Evolutionary conservation across 108 stramenopile genomes (phyloP).

Genomic region (Cyclotella choctawhatcheeana): DNA sequence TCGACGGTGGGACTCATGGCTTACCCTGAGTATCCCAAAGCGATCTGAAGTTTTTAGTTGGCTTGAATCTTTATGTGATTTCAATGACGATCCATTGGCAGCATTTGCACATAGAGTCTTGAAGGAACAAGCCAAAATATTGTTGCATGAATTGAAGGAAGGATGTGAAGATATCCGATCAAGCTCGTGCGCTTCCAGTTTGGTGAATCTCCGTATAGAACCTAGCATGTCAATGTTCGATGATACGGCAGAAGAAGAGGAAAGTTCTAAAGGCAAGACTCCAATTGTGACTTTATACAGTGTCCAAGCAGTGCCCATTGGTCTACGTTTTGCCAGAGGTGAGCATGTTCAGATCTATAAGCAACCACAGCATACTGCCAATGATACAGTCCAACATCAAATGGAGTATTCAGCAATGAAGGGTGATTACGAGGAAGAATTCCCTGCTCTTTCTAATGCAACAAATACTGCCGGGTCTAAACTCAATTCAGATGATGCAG

Average conservation of each 20-base stretch:
- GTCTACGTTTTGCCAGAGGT: neutral
- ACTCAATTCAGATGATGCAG: neutral
- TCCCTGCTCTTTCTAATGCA: neutral
- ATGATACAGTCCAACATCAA: neutral
- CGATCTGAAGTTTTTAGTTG: neutral
- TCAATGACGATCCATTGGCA: neutral
- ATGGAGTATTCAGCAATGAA: neutral
- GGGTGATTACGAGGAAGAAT: slow-evolving; percentile 1
- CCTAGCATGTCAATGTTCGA: neutral
- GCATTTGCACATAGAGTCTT: neutral
- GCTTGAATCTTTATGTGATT: neutral
- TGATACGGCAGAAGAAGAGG: neutral
- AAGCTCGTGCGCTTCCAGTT: neutral
- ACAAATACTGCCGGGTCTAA: neutral
- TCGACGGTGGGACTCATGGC: slow-evolving; percentile 1
- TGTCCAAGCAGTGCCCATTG: slow-evolving; percentile 4
- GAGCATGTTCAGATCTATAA: slow-evolving; percentile 4
- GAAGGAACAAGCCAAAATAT: neutral
- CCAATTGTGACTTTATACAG: slow-evolving; percentile 10
- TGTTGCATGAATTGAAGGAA: slow-evolving; percentile 7
- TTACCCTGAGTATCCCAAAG: neutral
- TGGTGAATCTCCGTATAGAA: slow-evolving; percentile 1
- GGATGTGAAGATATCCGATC: slow-evolving; percentile 2
- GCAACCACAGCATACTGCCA: neutral
- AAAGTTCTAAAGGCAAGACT: neutral